phyloP scores from a whole-genome alignment of 306 rosid species.

The Castanea crenata region DNA sequence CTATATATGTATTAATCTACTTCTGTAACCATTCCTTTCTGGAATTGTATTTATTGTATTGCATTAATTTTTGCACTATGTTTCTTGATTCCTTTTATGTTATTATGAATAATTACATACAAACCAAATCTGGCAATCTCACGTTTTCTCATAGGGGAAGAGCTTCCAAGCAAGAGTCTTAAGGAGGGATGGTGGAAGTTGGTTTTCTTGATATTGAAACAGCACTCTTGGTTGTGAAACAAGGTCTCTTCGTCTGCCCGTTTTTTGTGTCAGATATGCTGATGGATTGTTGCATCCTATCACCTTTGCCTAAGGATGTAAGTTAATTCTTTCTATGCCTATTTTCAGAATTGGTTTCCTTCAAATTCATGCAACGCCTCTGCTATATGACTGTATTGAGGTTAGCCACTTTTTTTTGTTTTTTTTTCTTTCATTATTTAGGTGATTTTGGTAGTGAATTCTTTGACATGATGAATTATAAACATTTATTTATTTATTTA shows the following conservation, averaged over 20 bases:
- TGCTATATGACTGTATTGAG: not conserved
- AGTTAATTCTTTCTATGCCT: not conserved
- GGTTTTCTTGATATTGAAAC: slow-evolving; percentile 28
- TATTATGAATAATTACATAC: too few species aligned
- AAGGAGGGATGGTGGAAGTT: slow-evolving; percentile 39
- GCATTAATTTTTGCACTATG: not conserved
- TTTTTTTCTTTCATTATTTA: not conserved
- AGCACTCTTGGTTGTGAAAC: slow-evolving; percentile 29
- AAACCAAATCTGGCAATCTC: not conserved
- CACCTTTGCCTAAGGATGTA: slow-evolving; percentile 9
- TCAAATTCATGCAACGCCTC: not conserved
- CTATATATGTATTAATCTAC: not conserved
- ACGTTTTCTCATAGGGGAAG: slow-evolving; percentile 15
- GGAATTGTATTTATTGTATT: not conserved
- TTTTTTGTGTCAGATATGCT: not conserved
- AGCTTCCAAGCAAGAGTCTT: slow-evolving; percentile 33
- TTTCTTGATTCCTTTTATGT: not conserved
- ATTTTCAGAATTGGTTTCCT: not conserved
- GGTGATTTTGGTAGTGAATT: not conserved
- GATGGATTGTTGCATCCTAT: not conserved
- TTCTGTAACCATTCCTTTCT: not conserved
- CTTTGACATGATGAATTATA: not conserved
- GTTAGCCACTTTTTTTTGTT: not conserved
- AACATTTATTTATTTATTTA: not conserved
- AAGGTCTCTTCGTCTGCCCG: slow-evolving; percentile 23